These are phyloP conservation scores for Cyclostephanos tholiformis DNA, from an alignment of 108 stramenopile genomes.

Conservation along the genomic window DNA sequence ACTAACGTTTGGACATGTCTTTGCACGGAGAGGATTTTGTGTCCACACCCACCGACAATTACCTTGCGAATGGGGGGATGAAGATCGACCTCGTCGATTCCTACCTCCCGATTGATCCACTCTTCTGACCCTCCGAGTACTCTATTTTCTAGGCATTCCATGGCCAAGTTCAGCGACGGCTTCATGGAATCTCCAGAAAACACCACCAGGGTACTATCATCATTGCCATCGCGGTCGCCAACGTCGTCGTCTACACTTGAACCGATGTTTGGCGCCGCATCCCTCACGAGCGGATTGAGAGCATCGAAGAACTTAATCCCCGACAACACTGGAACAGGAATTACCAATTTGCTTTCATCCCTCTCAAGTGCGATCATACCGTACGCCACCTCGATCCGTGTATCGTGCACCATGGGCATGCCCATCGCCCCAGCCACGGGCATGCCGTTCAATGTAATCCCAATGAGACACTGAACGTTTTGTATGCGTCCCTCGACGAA, in stretches of 20 bases:
- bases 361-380: conserved; percentile 19
- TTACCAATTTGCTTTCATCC: neutral
- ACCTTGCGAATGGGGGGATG: conserved; percentile 34
- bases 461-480: conserved; percentile 78
- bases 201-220: conserved; percentile 27
- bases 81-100: neutral
- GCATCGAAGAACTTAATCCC: conserved; percentile 26
- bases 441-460: conserved; percentile 59
- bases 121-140: conserved; percentile 8
- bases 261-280: neutral
- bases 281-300: conserved; percentile 13
- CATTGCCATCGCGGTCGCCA: conserved; percentile 17
- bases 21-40: conserved; percentile 43
- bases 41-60: conserved; percentile 46
- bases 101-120: neutral
- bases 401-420: conserved; percentile 63
- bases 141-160: conserved; percentile 33
- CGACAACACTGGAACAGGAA: conserved; percentile 12
- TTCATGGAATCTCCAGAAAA: conserved; percentile 47
- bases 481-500: conserved; percentile 81
- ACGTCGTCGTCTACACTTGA: neutral
- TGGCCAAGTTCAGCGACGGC: conserved; percentile 39
- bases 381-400: conserved; percentile 40
- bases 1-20: conserved; percentile 26
- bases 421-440: conserved; percentile 77